Evolutionary conservation across 768 basidiomycete genomes (phyloP).

Genomic region (Hericium alpestre): DNA sequence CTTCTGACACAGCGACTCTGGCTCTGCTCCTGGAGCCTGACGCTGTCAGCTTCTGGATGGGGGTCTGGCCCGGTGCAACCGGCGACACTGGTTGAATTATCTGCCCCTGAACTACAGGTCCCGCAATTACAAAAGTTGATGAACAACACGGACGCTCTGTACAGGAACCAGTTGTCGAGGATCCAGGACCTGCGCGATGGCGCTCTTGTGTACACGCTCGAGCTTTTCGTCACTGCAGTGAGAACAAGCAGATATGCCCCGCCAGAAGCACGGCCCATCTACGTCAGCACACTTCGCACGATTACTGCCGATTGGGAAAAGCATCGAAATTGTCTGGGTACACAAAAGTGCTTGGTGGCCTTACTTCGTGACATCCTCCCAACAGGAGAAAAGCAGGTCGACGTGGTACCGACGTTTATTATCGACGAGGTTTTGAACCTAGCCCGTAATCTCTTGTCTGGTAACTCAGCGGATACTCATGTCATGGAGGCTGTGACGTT

Average conservation of each 20-base stretch:
- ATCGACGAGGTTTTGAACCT: neutral
- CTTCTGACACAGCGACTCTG: constrained; percentile 4
- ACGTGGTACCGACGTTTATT: neutral
- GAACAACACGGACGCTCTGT: neutral
- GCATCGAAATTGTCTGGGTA: neutral
- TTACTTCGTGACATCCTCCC: constrained; percentile 17
- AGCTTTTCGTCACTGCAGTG: constrained; percentile 4
- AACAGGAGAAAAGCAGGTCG: neutral
- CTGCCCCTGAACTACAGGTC: constrained; percentile 1
- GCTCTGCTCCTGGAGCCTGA: constrained; percentile 1
- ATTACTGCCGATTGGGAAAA: constrained; percentile 5
- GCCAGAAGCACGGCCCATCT: constrained; percentile 1
- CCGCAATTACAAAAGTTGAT: neutral
- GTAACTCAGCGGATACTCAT: neutral
- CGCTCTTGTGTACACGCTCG: constrained; percentile 5
- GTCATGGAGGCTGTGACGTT: neutral
- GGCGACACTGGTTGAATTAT: constrained; percentile 1
- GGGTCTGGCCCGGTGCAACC: neutral
- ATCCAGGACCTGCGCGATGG: neutral
- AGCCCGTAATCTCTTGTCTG: neutral
- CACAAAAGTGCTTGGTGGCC: constrained; percentile 16
- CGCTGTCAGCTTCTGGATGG: neutral
- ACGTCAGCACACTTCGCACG: constrained; percentile 1
- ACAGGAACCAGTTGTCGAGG: constrained; percentile 1
- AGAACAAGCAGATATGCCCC: neutral